A percentile compares a stretch with the other conserved stretches of the same genome.
These are phyloP conservation scores for Magnolia officinalis DNA, from an alignment of 164 flowering plant species.

Conservation along the genomic window DNA sequence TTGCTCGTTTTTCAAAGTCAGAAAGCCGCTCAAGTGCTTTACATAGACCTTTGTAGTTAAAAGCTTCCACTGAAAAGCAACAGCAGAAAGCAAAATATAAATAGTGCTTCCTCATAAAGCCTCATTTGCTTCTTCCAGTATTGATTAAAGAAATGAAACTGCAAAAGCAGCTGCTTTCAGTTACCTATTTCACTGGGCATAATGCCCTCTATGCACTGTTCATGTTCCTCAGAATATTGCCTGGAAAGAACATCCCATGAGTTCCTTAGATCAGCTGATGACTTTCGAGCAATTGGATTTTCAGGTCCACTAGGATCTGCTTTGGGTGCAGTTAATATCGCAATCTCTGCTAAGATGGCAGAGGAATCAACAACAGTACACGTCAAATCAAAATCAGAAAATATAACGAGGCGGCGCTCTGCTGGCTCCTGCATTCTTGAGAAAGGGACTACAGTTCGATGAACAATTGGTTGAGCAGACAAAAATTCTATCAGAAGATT, in stretches of 20 bases:
- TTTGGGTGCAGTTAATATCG: constrained; percentile 80
- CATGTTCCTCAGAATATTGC: constrained; percentile 87
- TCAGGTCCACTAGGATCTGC: constrained; percentile 49
- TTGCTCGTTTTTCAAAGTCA: constrained; percentile 76
- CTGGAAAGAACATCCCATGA: constrained; percentile 72
- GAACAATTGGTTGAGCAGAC: constrained; percentile 63
- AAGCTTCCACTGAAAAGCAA: constrained; percentile 46
- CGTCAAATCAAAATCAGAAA: constrained; percentile 96
- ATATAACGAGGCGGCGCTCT: constrained; percentile 49
- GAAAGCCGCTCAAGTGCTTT: constrained; percentile 67
- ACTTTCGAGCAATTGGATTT: constrained; percentile 45
- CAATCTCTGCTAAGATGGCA: constrained; percentile 95
- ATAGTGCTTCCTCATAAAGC: neutral
- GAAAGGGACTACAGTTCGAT: constrained; percentile 64
- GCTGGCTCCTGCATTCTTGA: constrained; percentile 47
- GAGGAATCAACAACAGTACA: constrained; percentile 93
- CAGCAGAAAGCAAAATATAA: constrained; percentile 1
- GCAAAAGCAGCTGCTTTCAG: neutral
- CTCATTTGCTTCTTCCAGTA: neutral
- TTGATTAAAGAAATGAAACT: neutral
- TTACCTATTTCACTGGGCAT: constrained; percentile 57
- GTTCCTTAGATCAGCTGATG: constrained; percentile 70
- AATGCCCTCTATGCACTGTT: constrained; percentile 75
- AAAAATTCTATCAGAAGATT: constrained; percentile 87
- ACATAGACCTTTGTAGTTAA: constrained; percentile 49